Conservation (phyloP, 805 yeast genomes). For the Metschnikowia hibisci region DNA sequence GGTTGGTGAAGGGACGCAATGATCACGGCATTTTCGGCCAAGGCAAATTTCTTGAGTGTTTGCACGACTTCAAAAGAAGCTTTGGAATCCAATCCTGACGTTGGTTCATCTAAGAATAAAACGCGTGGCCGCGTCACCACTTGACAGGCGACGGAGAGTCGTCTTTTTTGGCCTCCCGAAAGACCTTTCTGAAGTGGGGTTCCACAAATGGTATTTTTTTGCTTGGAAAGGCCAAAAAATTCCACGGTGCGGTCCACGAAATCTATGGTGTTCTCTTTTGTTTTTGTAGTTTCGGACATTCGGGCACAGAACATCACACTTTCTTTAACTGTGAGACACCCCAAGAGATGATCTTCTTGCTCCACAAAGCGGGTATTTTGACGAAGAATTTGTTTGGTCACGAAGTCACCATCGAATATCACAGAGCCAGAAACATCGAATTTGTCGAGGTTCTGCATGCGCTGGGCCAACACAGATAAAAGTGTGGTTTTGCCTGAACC, state of each 20-base stretch:
- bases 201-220: constrained; percentile 57
- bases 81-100: constrained; percentile 79
- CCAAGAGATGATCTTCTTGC: constrained; percentile 69
- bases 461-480: constrained; percentile 58
- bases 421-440: constrained; percentile 42
- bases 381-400: constrained; percentile 16
- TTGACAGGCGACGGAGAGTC: constrained; percentile 76
- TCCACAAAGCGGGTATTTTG: constrained; percentile 46
- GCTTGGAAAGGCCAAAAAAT: constrained; percentile 63
- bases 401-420: constrained; percentile 19
- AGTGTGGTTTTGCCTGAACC: constrained; percentile 86
- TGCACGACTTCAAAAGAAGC: constrained; percentile 63
- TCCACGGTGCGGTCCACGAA: constrained; percentile 58
- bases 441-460: constrained; percentile 40
- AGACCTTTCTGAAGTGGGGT: constrained; percentile 51
- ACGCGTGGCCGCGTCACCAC: constrained; percentile 71
- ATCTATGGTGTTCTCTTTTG: constrained; percentile 36
- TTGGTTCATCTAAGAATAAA: constrained; percentile 80
- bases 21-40: constrained; percentile 58
- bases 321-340: constrained; percentile 69
- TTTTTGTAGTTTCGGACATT: constrained; percentile 47
- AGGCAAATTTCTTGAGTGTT: constrained; percentile 48
- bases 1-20: constrained; percentile 83
- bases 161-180: constrained; percentile 80
- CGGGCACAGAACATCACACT: constrained; percentile 68